Percentiles rank a stretch among this genome's conserved stretches.
Evolutionary conservation across 345 rosid genomes (phyloP).

Genomic region (Brassica carinata): DNA sequence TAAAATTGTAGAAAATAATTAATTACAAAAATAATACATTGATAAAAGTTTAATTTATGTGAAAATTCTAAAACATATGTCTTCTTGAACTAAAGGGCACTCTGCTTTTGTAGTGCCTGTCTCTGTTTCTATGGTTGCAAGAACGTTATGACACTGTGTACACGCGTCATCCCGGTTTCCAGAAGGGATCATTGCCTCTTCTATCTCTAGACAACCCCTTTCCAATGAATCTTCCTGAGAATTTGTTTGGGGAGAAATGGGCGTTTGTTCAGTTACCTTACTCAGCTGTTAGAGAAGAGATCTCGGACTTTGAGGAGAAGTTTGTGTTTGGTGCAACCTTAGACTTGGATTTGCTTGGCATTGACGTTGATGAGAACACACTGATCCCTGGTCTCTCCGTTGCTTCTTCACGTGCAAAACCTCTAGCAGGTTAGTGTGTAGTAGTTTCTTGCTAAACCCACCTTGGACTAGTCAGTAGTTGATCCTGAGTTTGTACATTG

Average conservation of each 20-base stretch:
- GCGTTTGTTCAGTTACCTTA: conserved; percentile 92
- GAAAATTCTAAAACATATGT: no score
- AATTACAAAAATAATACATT: no score
- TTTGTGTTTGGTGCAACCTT: conserved; percentile 76
- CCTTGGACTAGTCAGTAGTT: no score
- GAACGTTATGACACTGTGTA: conserved; percentile 89
- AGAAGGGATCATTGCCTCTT: conserved; percentile 84
- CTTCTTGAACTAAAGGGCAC: not conserved
- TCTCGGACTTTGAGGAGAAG: conserved; percentile 57
- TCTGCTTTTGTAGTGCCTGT: conserved; percentile 61
- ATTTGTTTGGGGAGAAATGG: conserved; percentile 88
- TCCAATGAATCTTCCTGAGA: conserved; percentile 93
- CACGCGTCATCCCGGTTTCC: conserved; percentile 87
- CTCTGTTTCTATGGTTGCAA: conserved; percentile 85
- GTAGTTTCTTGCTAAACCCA: conserved; percentile 6
- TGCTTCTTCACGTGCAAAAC: conserved; percentile 86
- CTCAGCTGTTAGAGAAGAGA: conserved; percentile 81
- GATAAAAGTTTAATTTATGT: no score
- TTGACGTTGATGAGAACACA: conserved; percentile 71
- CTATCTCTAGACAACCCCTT: conserved; percentile 85
- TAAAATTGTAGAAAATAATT: no score
- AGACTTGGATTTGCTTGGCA: conserved; percentile 92
- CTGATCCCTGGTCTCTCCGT: conserved; percentile 93
- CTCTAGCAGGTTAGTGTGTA: conserved; percentile 69
- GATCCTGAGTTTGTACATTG: not conserved